phyloP scores from a whole-genome alignment of 208 protist genomes.

The Tritrichomonas musculus region DNA sequence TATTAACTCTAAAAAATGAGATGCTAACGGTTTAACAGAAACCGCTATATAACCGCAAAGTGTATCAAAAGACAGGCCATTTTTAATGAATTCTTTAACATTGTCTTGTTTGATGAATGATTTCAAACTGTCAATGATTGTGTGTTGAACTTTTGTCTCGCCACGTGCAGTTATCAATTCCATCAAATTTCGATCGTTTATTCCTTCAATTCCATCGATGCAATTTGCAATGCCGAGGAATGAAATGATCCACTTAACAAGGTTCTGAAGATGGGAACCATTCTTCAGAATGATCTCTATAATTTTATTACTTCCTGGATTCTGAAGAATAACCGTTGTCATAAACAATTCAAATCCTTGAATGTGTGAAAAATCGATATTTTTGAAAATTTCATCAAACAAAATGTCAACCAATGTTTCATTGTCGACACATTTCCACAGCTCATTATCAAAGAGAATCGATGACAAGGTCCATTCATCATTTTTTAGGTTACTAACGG shows the following conservation, averaged over 20 bases:
- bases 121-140: background rate
- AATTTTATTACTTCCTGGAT: background rate
- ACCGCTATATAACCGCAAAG: background rate
- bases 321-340: background rate
- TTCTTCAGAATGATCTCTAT: background rate
- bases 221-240: background rate
- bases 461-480: background rate
- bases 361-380: background rate
- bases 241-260: background rate
- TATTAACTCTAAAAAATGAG: background rate
- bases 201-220: background rate
- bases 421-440: slow-evolving; percentile 4
- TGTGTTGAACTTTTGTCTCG: background rate
- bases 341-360: background rate
- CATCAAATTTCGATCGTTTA: too few species aligned
- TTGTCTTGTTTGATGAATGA: background rate
- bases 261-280: background rate
- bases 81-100: background rate
- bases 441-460: slow-evolving; percentile 6
- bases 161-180: background rate
- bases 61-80: background rate
- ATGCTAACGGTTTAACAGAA: background rate
- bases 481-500: background rate
- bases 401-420: background rate
- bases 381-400: background rate